Evolutionary conservation across 441 rosid genomes (phyloP).

Genomic region (Biscutella laevigata): DNA sequence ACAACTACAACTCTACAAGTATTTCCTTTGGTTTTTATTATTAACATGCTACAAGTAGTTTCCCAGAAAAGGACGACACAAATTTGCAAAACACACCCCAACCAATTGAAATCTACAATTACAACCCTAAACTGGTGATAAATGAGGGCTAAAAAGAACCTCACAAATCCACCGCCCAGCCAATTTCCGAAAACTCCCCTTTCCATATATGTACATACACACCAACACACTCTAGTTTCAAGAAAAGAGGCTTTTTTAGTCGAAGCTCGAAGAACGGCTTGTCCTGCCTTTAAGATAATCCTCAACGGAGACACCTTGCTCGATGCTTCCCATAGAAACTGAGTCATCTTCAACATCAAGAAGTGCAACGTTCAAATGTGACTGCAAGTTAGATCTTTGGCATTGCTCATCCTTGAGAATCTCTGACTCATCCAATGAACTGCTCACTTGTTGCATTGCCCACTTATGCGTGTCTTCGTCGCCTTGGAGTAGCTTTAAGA

Average conservation of each 20-base stretch:
- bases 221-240: neutral
- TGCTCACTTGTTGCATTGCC: constrained; percentile 44
- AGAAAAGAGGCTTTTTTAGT: constrained; percentile 25
- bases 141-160: constrained; percentile 45
- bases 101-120: constrained; percentile 10
- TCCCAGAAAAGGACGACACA: neutral
- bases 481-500: constrained; percentile 50
- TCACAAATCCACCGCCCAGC: constrained; percentile 24
- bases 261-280: constrained; percentile 69
- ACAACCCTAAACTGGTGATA: constrained; percentile 29
- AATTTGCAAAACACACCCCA: constrained; percentile 8
- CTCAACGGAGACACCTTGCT: constrained; percentile 49
- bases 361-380: constrained; percentile 57
- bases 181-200: no score
- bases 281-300: constrained; percentile 65
- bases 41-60: constrained; percentile 10
- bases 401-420: constrained; percentile 39
- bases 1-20: neutral
- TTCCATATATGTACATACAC: no score
- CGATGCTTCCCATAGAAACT: constrained; percentile 47
- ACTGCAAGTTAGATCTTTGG: constrained; percentile 39
- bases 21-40: constrained; percentile 2
- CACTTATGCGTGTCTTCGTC: constrained; percentile 32
- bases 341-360: constrained; percentile 49
- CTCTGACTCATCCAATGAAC: constrained; percentile 35